Conservation (phyloP, 768 basidiomycete species). For the Royoungia palumana region DNA sequence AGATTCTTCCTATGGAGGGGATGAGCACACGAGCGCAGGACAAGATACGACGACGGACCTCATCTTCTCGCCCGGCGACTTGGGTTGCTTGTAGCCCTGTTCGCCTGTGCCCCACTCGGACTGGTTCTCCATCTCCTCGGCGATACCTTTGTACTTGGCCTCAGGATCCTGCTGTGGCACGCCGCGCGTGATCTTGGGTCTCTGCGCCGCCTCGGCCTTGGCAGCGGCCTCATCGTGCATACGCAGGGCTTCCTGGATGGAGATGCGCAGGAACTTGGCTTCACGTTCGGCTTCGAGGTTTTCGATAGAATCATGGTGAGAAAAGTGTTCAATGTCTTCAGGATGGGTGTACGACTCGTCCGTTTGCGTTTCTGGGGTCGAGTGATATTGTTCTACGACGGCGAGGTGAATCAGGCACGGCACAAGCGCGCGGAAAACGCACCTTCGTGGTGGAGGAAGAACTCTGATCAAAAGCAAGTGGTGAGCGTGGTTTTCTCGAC, state of each 20-base stretch:
- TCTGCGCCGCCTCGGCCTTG: conserved; percentile 24
- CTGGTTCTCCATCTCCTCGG: conserved; percentile 48
- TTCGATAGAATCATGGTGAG: conserved; percentile 85
- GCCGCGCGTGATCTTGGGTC: conserved; percentile 54
- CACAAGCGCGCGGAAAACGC: conserved; percentile 10
- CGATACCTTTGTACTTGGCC: conserved; percentile 55
- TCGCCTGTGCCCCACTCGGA: conserved; percentile 72
- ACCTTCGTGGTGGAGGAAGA: conserved; percentile 56
- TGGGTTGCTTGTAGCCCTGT: conserved; percentile 70
- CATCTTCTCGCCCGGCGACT: conserved; percentile 70
- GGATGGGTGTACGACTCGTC: conserved; percentile 93
- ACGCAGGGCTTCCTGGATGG: conserved; percentile 64
- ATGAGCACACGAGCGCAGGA: not conserved
- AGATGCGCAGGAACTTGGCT: conserved; percentile 78
- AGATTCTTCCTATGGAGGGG: conserved; percentile 58
- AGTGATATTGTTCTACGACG: conserved; percentile 78
- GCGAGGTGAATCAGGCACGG: not conserved
- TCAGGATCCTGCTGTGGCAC: conserved; percentile 66
- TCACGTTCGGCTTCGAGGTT: conserved; percentile 78
- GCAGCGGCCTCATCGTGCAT: conserved; percentile 45
- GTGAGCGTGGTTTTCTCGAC: conserved; percentile 1
- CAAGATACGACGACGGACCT: conserved; percentile 40
- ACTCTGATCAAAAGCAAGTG: not conserved
- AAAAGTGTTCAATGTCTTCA: conserved; percentile 91
- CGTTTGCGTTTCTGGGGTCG: conserved; percentile 95